Percentiles rank a stretch among this genome's conserved stretches.
phyloP scores from a whole-genome alignment of 805 yeast species.

The Cyberlindnera americana region DNA sequence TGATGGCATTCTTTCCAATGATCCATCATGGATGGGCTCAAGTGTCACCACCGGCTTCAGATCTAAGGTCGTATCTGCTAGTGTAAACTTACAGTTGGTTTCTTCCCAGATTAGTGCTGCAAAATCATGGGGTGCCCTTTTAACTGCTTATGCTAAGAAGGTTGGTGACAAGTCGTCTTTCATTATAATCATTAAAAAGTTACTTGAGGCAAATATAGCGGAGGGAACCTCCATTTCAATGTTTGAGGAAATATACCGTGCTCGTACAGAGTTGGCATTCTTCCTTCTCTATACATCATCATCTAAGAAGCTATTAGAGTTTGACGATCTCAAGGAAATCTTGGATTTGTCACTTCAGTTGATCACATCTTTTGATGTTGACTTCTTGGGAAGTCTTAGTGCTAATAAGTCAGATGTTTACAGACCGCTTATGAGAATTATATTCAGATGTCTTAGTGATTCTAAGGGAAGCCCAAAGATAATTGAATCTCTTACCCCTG shows the following conservation, averaged over 20 bases:
- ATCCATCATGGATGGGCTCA: constrained; percentile 41
- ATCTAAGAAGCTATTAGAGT: constrained; percentile 13
- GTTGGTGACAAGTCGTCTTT: constrained; percentile 30
- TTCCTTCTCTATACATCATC: constrained; percentile 29
- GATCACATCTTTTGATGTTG: constrained; percentile 46
- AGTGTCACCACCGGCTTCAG: constrained; percentile 34
- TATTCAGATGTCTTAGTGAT: constrained; percentile 45
- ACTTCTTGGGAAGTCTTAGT: constrained; percentile 42
- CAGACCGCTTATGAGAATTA: constrained; percentile 58
- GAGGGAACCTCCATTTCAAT: constrained; percentile 49
- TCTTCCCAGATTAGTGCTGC: constrained; percentile 67
- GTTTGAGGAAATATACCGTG: constrained; percentile 51
- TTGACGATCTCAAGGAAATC: constrained; percentile 20
- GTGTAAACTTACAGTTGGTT: constrained; percentile 59
- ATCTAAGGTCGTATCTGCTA: constrained; percentile 50
- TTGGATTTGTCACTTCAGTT: constrained; percentile 38
- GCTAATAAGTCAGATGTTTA: constrained; percentile 40
- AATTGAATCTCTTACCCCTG: constrained; percentile 45
- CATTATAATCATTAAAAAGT: constrained; percentile 39
- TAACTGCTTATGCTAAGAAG: constrained; percentile 60
- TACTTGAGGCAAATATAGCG: constrained; percentile 49
- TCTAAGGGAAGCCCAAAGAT: constrained; percentile 40
- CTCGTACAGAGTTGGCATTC: constrained; percentile 65
- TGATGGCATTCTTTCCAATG: constrained; percentile 51
- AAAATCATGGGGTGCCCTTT: constrained; percentile 73